Conservation (phyloP, 176 grass and related monocot species). For the Ampelocalamus luodianensis region DNA sequence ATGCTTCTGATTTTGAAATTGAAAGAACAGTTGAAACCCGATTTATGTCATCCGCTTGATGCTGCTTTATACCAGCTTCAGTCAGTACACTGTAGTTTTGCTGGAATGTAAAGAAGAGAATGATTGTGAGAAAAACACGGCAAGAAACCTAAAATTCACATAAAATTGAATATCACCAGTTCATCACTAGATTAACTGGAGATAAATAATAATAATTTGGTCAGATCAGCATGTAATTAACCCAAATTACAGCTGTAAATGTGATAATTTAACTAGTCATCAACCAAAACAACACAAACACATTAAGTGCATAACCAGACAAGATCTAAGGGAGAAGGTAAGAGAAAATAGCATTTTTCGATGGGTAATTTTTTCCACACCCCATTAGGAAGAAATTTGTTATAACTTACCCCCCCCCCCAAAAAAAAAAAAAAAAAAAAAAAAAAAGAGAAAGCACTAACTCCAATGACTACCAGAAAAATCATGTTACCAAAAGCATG, state of each 20-base stretch:
- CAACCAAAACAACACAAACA: neutral
- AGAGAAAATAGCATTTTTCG: neutral
- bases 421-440: neutral
- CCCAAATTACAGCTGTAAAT: neutral
- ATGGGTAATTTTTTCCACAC: neutral
- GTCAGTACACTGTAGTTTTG: conserved; percentile 90
- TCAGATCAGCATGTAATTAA: neutral
- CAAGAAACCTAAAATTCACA: conserved; percentile 1
- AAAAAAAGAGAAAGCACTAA: neutral
- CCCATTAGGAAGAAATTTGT: neutral
- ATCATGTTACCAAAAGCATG: neutral
- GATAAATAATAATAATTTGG: neutral
- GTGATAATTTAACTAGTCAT: neutral
- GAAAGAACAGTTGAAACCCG: conserved; percentile 97
- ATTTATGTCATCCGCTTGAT: conserved; percentile 90
- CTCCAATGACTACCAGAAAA: neutral
- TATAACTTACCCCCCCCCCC: neutral
- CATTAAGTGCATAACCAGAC: neutral
- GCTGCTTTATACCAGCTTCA: conserved; percentile 81
- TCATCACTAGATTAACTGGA: conserved; percentile 18
- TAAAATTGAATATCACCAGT: neutral
- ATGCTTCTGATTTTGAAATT: conserved; percentile 80
- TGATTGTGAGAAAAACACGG: conserved; percentile 24
- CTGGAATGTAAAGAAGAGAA: conserved; percentile 55
- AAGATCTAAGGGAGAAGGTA: neutral